A percentile compares a stretch with the other conserved stretches of the same genome.
Conservation (phyloP, 2,329 filamentous ascomycete genomes). For the Thielaviopsis cerberus region DNA sequence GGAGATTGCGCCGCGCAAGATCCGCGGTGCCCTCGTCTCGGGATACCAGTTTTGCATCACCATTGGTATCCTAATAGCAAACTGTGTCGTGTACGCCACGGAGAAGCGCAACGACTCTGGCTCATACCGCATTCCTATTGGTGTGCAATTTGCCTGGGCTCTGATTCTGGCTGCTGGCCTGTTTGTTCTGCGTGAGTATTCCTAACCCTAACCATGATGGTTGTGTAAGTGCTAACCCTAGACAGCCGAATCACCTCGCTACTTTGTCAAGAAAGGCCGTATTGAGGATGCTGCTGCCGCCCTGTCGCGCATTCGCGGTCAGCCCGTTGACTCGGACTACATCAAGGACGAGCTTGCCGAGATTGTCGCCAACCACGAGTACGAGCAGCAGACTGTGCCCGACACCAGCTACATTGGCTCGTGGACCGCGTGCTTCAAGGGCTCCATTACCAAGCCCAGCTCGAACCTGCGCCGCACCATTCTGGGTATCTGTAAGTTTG, state of each 20-base stretch:
- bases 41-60: conserved; percentile 75
- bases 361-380: conserved; percentile 77
- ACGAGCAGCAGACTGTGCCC: conserved; percentile 55
- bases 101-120: conserved; percentile 41
- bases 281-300: conserved; percentile 43
- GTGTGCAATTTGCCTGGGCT: conserved; percentile 64
- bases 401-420: conserved; percentile 42
- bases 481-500: conserved; percentile 36
- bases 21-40: conserved; percentile 60
- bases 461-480: conserved; percentile 54
- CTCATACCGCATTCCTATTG: conserved; percentile 66
- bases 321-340: conserved; percentile 52
- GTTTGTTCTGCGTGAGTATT: conserved; percentile 39
- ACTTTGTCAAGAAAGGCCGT: conserved; percentile 61
- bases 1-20: conserved; percentile 56
- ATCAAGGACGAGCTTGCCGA: conserved; percentile 66
- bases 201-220: not conserved
- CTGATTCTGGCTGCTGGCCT: conserved; percentile 55
- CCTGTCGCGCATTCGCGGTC: conserved; percentile 53
- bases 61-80: conserved; percentile 56
- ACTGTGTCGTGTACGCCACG: conserved; percentile 55
- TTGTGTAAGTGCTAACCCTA: not conserved
- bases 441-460: conserved; percentile 42
- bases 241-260: conserved; percentile 60
- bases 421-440: conserved; percentile 52